These are phyloP conservation scores for Selaginella tamariscina DNA, from an alignment of 75 land plant species.

Conservation along the genomic window DNA sequence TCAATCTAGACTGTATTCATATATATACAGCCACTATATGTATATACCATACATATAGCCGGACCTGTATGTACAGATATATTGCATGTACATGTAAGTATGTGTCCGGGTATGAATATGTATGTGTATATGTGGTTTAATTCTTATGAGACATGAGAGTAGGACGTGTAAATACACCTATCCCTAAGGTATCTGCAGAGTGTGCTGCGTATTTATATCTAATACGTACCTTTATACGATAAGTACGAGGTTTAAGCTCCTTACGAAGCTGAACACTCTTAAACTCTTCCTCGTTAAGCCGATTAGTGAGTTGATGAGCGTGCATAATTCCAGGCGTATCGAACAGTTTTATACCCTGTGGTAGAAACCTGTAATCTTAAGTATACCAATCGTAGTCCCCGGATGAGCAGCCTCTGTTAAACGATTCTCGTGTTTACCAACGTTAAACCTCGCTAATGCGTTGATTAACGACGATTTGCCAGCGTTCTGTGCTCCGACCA, in stretches of 20 bases:
- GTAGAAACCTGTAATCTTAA: slow-evolving; percentile 72
- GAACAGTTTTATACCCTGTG: slow-evolving; percentile 75
- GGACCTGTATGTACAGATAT: too few species aligned
- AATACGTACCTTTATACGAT: slow-evolving; percentile 57
- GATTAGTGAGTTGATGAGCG: slow-evolving; percentile 59
- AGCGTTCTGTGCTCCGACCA: slow-evolving; percentile 97
- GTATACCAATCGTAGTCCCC: slow-evolving; percentile 83
- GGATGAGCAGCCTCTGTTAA: slow-evolving; percentile 91
- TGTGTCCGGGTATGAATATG: too few species aligned
- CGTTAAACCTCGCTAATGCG: slow-evolving; percentile 50
- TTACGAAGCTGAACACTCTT: slow-evolving; percentile 85
- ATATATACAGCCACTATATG: too few species aligned
- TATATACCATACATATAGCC: too few species aligned
- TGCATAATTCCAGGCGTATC: slow-evolving; percentile 94
- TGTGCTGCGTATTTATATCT: slow-evolving; percentile 25
- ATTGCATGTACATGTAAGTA: too few species aligned
- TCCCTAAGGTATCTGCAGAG: slow-evolving; percentile 25
- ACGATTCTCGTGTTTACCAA: slow-evolving; percentile 28
- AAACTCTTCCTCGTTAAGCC: slow-evolving; percentile 77
- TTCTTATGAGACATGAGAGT: too few species aligned
- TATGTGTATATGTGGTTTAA: too few species aligned
- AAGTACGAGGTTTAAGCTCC: slow-evolving; percentile 72
- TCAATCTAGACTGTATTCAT: too few species aligned
- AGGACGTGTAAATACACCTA: too few species aligned
- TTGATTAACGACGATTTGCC: slow-evolving; percentile 94